Evolutionary conservation across 192 early-diverging fungal genomes (phyloP).

Genomic region (Mycoemilia scoparia): DNA sequence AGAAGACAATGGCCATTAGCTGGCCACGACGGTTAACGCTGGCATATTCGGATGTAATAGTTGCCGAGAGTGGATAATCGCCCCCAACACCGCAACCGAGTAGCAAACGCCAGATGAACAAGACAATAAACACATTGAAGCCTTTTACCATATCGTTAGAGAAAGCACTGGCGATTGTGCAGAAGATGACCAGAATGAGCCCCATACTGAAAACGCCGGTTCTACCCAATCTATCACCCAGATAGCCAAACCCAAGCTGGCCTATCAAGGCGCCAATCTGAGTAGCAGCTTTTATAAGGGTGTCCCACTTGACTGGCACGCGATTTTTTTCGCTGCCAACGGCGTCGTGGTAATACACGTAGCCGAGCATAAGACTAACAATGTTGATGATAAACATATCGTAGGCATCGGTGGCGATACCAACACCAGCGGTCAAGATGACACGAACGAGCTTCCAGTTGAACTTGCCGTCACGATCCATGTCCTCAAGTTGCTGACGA

Average conservation of each 20-base stretch:
- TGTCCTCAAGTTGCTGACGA: conserved; percentile 20
- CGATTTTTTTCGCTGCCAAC: conserved; percentile 20
- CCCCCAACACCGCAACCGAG: conserved; percentile 89
- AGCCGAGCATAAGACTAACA: conserved; percentile 72
- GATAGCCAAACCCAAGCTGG: conserved; percentile 72
- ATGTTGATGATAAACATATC: conserved; percentile 89
- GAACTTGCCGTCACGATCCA: conserved; percentile 40
- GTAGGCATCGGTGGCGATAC: conserved; percentile 91
- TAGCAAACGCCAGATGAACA: conserved; percentile 79
- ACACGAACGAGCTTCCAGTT: conserved; percentile 60
- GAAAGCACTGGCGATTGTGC: conserved; percentile 64
- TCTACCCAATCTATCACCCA: conserved; percentile 79
- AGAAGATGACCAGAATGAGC: conserved; percentile 78
- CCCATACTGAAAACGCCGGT: conserved; percentile 78
- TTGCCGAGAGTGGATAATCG: conserved; percentile 87
- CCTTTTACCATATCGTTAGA: conserved; percentile 47
- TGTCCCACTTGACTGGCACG: conserved; percentile 53
- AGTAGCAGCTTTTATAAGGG: conserved; percentile 70
- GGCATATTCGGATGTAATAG: conserved; percentile 86
- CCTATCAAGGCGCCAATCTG: conserved; percentile 82
- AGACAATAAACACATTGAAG: conserved; percentile 43
- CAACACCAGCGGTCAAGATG: conserved; percentile 52
- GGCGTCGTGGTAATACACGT: conserved; percentile 37
- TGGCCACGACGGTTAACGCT: conserved; percentile 61
- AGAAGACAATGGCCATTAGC: conserved; percentile 80